These are phyloP conservation scores for Emmonsiellopsis sp. DNA, from an alignment of 2,329 filamentous ascomycete genomes.

Conservation along the genomic window DNA sequence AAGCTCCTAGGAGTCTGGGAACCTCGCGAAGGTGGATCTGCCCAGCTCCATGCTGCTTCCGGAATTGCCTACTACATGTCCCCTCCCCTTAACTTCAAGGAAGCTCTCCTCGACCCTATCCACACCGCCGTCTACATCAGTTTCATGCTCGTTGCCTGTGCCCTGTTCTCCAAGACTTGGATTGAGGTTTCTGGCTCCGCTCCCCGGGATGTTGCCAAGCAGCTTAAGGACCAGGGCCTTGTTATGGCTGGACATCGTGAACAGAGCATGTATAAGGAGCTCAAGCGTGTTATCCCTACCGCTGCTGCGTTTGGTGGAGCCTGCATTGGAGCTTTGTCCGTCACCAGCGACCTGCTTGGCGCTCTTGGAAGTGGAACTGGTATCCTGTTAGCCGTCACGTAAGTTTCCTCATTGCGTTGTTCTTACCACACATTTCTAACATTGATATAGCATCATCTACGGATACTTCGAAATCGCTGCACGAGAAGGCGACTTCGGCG, in stretches of 20 bases:
- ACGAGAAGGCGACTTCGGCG: slow-evolving; percentile 85
- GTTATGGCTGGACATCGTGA: slow-evolving; percentile 99
- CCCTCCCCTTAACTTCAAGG: slow-evolving; percentile 92
- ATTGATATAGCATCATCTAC: slow-evolving; percentile 75
- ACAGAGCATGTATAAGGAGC: slow-evolving; percentile 99
- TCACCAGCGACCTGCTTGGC: slow-evolving; percentile 89
- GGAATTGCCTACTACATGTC: slow-evolving; percentile 99
- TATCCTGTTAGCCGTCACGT: slow-evolving; percentile 97
- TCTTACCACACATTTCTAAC: slow-evolving; percentile 16
- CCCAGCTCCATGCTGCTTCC: slow-evolving; percentile 86
- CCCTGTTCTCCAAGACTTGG: slow-evolving; percentile 99
- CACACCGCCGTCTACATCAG: slow-evolving; percentile 92
- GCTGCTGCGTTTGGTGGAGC: slow-evolving; percentile 97
- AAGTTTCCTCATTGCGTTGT: slow-evolving; percentile 41
- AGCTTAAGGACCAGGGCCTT: slow-evolving; percentile 98
- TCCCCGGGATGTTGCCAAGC: slow-evolving; percentile 96
- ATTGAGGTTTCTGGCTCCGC: slow-evolving; percentile 98
- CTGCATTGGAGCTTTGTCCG: slow-evolving; percentile 95
- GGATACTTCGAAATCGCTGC: slow-evolving; percentile 99
- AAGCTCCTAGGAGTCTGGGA: slow-evolving; percentile 98
- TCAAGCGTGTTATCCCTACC: slow-evolving; percentile 98
- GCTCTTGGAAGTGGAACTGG: slow-evolving; percentile 94
- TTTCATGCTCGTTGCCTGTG: slow-evolving; percentile 97
- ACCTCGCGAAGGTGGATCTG: slow-evolving; percentile 77
- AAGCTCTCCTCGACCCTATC: slow-evolving; percentile 91